phyloP scores from a whole-genome alignment of 1,139 yeast species.

The Hansenula sp. region DNA sequence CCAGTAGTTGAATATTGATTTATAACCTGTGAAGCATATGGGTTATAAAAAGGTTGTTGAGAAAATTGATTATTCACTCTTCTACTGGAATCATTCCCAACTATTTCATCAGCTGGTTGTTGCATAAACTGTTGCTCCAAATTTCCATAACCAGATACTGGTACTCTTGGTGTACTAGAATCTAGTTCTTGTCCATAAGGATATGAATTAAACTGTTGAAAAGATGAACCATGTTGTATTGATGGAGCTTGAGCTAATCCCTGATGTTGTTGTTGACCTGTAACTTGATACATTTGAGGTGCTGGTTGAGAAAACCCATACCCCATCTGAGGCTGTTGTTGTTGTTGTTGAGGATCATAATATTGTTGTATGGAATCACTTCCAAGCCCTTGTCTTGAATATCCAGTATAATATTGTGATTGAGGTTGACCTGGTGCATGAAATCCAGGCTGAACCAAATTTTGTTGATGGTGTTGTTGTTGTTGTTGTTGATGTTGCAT shows the following conservation, averaged over 20 bases:
- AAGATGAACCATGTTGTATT: not conserved
- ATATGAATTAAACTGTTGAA: not conserved
- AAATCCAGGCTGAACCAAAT: not conserved
- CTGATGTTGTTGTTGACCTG: not conserved
- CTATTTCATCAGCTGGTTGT: not conserved
- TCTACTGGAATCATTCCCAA: too few relatives aligned
- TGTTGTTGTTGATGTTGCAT: not conserved
- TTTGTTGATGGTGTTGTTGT: not conserved
- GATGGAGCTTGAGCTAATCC: too few relatives aligned
- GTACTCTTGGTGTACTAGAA: too few relatives aligned
- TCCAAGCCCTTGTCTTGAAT: not conserved
- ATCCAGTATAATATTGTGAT: not conserved
- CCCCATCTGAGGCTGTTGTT: not conserved
- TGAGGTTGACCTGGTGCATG: not conserved
- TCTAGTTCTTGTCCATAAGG: not conserved
- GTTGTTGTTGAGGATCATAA: not conserved
- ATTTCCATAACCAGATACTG: not conserved
- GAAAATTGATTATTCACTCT: too few relatives aligned
- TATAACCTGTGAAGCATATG: too few relatives aligned
- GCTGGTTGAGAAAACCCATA: not conserved
- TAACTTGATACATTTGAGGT: not conserved
- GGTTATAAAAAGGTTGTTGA: too few relatives aligned
- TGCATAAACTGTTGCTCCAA: not conserved
- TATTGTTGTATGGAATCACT: not conserved
- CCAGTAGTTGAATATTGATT: not conserved